These are phyloP conservation scores for Phialophora expanda DNA, from an alignment of 2,329 filamentous ascomycete genomes.

Conservation along the genomic window DNA sequence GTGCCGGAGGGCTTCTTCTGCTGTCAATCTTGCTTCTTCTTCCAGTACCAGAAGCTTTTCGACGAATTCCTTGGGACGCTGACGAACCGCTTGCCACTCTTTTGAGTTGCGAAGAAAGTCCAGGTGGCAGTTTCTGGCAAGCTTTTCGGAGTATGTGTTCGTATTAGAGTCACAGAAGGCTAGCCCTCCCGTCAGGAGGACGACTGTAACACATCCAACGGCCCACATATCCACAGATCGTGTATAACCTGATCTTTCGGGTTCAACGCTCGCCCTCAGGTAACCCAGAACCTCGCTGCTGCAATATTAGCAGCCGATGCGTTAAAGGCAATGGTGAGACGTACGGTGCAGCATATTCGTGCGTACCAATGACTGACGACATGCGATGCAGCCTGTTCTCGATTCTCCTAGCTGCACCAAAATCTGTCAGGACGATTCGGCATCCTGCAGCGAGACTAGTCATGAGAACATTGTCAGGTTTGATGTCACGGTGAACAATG, in stretches of 20 bases:
- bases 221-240: conserved; percentile 68
- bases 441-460: conserved; percentile 57
- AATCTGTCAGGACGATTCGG: conserved; percentile 65
- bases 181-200: conserved; percentile 58
- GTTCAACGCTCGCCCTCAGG: conserved; percentile 32
- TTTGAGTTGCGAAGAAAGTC: conserved; percentile 51
- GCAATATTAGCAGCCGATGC: conserved; percentile 16
- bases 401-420: conserved; percentile 59
- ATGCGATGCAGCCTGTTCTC: conserved; percentile 50
- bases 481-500: conserved; percentile 67
- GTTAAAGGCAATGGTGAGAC: conserved; percentile 40
- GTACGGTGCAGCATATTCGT: conserved; percentile 65
- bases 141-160: conserved; percentile 39
- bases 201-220: conserved; percentile 60
- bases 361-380: conserved; percentile 61
- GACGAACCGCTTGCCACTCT: conserved; percentile 51
- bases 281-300: conserved; percentile 40
- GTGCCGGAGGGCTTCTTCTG: conserved; percentile 59
- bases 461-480: conserved; percentile 68
- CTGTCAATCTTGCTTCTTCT: conserved; percentile 58
- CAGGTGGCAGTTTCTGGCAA: conserved; percentile 52
- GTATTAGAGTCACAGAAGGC: conserved; percentile 52
- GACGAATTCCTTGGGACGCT: conserved; percentile 60
- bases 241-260: conserved; percentile 51
- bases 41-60: conserved; percentile 57